These are phyloP conservation scores for Alternaria gaisen DNA, from an alignment of 2,329 filamentous ascomycete genomes.

Conservation along the genomic window DNA sequence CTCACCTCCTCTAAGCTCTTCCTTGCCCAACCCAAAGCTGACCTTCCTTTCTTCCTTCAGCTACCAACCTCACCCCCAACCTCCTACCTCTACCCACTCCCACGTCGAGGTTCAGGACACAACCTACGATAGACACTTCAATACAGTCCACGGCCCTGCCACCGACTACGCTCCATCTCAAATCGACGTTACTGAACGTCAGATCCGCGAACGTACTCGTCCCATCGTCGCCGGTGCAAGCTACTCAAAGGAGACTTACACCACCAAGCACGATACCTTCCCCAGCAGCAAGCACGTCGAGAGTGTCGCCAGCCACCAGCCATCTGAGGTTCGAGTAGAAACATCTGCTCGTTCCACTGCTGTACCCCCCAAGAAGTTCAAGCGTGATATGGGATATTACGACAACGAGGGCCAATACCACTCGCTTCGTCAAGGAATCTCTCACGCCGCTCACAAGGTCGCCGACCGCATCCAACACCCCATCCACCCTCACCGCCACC, in stretches of 20 bases:
- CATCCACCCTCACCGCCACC: conserved; percentile 65
- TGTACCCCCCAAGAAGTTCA: conserved; percentile 60
- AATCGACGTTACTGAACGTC: conserved; percentile 65
- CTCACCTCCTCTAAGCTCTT: conserved; percentile 44
- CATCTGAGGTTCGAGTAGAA: conserved; percentile 61
- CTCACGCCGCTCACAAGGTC: conserved; percentile 60
- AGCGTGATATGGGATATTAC: conserved; percentile 80
- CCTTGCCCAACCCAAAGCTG: conserved; percentile 45
- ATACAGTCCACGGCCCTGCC: conserved; percentile 58
- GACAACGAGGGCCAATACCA: conserved; percentile 81
- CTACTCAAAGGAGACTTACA: conserved; percentile 52
- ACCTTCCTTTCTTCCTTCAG: conserved; percentile 55
- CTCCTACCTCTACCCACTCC: conserved; percentile 66
- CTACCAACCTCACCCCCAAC: conserved; percentile 64
- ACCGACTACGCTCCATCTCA: conserved; percentile 66
- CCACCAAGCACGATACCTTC: conserved; percentile 53
- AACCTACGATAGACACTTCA: conserved; percentile 58
- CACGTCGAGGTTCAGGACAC: conserved; percentile 71
- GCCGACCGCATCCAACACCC: conserved; percentile 72
- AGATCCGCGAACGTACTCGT: conserved; percentile 70
- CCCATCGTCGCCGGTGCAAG: conserved; percentile 60
- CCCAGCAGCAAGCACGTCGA: conserved; percentile 48
- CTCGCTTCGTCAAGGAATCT: conserved; percentile 75
- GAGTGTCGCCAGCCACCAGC: conserved; percentile 51
- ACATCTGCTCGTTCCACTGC: conserved; percentile 60